Evolutionary conservation across 441 rosid species (phyloP).

Genomic region (Omphalea diandra): DNA sequence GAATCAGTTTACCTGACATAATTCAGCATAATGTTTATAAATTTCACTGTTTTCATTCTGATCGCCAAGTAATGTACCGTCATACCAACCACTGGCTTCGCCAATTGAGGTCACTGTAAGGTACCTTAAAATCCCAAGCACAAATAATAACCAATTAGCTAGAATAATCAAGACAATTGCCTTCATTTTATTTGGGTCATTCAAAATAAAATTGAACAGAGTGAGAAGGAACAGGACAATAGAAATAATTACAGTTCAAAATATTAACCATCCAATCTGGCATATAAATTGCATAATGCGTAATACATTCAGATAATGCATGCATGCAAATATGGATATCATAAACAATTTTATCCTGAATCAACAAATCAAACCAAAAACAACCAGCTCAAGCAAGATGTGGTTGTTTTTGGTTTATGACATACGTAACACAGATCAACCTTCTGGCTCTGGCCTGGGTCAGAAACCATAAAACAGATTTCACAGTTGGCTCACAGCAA

Average conservation of each 20-base stretch:
- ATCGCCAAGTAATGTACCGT: conserved; percentile 87
- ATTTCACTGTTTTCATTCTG: conserved; percentile 87
- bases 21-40: conserved; percentile 77
- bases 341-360: neutral
- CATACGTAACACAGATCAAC: too few relatives aligned
- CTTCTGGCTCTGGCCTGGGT: neutral
- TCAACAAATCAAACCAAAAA: neutral
- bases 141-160: neutral
- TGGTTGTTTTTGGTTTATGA: too few relatives aligned
- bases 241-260: too few relatives aligned
- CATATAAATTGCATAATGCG: neutral
- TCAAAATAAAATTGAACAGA: neutral
- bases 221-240: too few relatives aligned
- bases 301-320: neutral
- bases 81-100: conserved; percentile 88
- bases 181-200: neutral
- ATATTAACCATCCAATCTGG: neutral
- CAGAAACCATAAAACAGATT: neutral
- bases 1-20: conserved; percentile 73
- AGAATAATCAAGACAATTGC: neutral
- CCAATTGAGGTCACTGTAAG: conserved; percentile 56
- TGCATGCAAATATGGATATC: neutral
- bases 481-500: conserved; percentile 10
- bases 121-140: conserved; percentile 48
- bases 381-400: neutral